phyloP scores from a whole-genome alignment of 2,329 filamentous ascomycete genomes.

The Keithomyces neogunnii region DNA sequence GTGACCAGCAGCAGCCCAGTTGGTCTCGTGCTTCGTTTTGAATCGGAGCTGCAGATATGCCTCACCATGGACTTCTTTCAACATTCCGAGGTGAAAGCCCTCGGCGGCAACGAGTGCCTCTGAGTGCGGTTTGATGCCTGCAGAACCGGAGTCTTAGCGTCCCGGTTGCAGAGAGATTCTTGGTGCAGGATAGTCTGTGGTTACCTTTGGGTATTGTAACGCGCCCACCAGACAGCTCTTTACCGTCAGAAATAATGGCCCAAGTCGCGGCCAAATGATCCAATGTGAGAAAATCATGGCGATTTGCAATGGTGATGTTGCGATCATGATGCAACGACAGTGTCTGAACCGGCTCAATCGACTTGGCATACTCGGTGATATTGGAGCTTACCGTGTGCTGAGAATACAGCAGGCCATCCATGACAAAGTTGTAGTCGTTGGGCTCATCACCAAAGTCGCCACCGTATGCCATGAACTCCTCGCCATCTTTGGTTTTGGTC shows the following conservation, averaged over 20 bases:
- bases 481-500: constrained; percentile 31
- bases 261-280: constrained; percentile 40
- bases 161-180: not conserved
- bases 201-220: constrained; percentile 33
- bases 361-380: constrained; percentile 46
- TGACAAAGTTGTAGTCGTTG: constrained; percentile 51
- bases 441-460: constrained; percentile 54
- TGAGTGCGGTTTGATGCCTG: constrained; percentile 35
- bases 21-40: constrained; percentile 29
- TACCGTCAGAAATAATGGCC: constrained; percentile 31
- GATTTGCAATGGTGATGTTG: constrained; percentile 39
- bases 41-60: constrained; percentile 42
- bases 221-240: constrained; percentile 21
- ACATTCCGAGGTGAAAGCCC: constrained; percentile 17
- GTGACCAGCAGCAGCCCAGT: constrained; percentile 44
- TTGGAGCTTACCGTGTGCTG: constrained; percentile 44
- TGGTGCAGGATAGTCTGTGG: constrained; percentile 2
- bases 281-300: constrained; percentile 45
- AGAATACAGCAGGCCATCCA: constrained; percentile 41
- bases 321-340: constrained; percentile 29
- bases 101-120: constrained; percentile 25
- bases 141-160: not conserved
- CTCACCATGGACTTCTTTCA: constrained; percentile 22
- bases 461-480: constrained; percentile 47
- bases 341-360: constrained; percentile 49